Conservation (phyloP, 2,329 filamentous ascomycete genomes). For the Xylogone sp. region DNA sequence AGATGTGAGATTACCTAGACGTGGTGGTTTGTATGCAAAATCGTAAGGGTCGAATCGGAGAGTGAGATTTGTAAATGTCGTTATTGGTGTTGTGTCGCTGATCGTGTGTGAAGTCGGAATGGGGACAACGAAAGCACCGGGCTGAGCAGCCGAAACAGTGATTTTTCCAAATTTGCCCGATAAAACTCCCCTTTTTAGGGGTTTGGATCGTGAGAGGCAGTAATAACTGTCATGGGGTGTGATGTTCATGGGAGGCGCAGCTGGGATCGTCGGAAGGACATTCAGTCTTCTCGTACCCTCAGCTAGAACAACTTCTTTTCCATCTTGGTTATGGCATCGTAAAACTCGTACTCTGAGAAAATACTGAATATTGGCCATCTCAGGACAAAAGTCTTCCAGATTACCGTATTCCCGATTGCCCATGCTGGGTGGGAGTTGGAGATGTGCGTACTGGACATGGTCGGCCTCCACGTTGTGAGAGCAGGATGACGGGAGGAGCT, state of each 20-base stretch:
- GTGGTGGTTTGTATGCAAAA: slow-evolving; percentile 20
- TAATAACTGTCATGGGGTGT: slow-evolving; percentile 16
- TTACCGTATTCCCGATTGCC: slow-evolving; percentile 17
- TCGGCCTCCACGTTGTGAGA: slow-evolving; percentile 15
- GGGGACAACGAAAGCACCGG: slow-evolving; percentile 24
- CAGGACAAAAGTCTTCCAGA: slow-evolving; percentile 25
- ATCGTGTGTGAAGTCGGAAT: slow-evolving; percentile 9
- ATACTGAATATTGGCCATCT: slow-evolving; percentile 26
- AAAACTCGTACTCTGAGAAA: slow-evolving; percentile 23
- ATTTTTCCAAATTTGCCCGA: slow-evolving; percentile 29
- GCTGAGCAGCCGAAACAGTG: slow-evolving; percentile 25
- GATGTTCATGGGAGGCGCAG: slow-evolving; percentile 27
- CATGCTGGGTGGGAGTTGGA: slow-evolving; percentile 27
- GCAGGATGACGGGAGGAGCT: slow-evolving; percentile 25
- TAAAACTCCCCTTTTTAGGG: slow-evolving; percentile 27
- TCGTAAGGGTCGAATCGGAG: slow-evolving; percentile 28
- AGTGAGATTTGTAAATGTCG: slow-evolving; percentile 25
- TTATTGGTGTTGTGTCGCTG: slow-evolving; percentile 7
- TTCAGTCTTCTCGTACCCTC: slow-evolving; percentile 21
- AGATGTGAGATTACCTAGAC: slow-evolving; percentile 23
- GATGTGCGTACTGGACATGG: slow-evolving; percentile 27
- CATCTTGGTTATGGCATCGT: slow-evolving; percentile 14
- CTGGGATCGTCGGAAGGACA: slow-evolving; percentile 22
- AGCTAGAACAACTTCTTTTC: slow-evolving; percentile 16
- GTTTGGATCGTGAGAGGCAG: slow-evolving; percentile 22